phyloP scores from a whole-genome alignment of 2,329 filamentous ascomycete species.

The Sphaerulina vaccinii region DNA sequence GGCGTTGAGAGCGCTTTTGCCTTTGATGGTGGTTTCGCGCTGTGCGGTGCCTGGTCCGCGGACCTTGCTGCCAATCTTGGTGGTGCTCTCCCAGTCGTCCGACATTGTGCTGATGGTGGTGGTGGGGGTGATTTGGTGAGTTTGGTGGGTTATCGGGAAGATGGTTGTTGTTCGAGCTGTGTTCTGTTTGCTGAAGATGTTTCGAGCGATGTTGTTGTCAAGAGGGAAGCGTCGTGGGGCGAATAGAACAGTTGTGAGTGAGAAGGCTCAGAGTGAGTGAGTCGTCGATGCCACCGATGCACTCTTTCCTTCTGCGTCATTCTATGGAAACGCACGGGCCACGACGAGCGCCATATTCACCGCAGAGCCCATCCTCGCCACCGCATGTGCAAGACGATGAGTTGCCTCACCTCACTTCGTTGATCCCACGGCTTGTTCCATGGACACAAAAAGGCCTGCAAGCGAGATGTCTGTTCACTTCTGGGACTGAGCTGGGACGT shows the following conservation, averaged over 20 bases:
- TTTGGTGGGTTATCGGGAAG: not conserved
- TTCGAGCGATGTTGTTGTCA: not conserved
- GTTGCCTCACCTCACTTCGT: not conserved
- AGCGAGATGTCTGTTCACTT: too few relatives aligned
- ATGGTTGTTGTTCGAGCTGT: not conserved
- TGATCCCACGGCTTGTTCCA: too few relatives aligned
- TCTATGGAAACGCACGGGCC: not conserved
- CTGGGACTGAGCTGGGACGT: too few relatives aligned
- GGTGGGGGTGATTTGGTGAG: constrained; percentile 1
- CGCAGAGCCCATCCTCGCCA: not conserved
- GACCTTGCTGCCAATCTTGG: constrained; percentile 90
- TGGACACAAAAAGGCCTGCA: too few relatives aligned
- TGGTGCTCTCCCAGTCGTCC: constrained; percentile 79
- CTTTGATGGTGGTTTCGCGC: constrained; percentile 86
- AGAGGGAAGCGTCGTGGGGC: not conserved
- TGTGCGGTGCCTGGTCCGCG: constrained; percentile 63
- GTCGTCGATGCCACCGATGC: not conserved
- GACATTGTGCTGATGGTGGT: constrained; percentile 38
- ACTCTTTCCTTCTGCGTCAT: not conserved
- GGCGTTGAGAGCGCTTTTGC: constrained; percentile 81
- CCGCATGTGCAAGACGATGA: too few relatives aligned
- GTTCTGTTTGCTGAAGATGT: not conserved
- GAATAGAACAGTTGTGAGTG: not conserved
- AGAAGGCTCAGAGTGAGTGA: too few relatives aligned
- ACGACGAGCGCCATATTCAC: too few relatives aligned